Percentiles rank a stretch among this genome's conserved stretches.
phyloP scores from a whole-genome alignment of 2,329 filamentous ascomycete species.

The Ceratocystis harringtonii region DNA sequence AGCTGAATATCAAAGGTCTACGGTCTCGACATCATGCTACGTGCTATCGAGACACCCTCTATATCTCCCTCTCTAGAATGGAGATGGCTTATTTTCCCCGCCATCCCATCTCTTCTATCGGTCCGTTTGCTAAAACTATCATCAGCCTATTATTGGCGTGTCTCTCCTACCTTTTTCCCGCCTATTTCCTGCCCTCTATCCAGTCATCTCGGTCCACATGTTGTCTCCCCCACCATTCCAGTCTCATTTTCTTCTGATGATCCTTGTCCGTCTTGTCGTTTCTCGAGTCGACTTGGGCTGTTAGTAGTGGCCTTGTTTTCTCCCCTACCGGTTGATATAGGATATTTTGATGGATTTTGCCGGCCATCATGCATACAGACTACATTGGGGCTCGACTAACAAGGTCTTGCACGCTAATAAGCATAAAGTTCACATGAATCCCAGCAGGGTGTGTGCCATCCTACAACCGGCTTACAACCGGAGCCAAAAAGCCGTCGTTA shows the following conservation, averaged over 20 bases:
- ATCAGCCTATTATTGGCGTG: neutral
- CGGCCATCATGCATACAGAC: neutral
- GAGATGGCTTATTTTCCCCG: neutral
- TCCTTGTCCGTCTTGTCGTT: neutral
- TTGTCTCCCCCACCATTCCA: neutral
- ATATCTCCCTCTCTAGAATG: neutral
- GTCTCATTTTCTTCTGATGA: neutral
- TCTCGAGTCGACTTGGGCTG: neutral
- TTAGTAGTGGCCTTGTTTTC: neutral
- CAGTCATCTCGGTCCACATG: neutral
- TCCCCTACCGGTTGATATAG: neutral
- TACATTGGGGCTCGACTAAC: neutral
- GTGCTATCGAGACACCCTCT: neutral
- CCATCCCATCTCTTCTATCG: slow-evolving; percentile 1
- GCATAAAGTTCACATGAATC: too few relatives aligned
- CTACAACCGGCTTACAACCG: neutral
- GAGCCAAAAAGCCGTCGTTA: neutral
- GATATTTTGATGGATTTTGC: slow-evolving; percentile 1
- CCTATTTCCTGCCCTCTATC: neutral
- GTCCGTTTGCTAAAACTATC: neutral
- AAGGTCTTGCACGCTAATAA: too few relatives aligned
- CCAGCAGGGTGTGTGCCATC: neutral
- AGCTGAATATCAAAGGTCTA: too few relatives aligned
- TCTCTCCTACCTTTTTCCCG: neutral
- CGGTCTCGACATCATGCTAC: neutral